Evolutionary conservation across 192 early-diverging fungal genomes (phyloP).

Genomic region (Podila verticillata): DNA sequence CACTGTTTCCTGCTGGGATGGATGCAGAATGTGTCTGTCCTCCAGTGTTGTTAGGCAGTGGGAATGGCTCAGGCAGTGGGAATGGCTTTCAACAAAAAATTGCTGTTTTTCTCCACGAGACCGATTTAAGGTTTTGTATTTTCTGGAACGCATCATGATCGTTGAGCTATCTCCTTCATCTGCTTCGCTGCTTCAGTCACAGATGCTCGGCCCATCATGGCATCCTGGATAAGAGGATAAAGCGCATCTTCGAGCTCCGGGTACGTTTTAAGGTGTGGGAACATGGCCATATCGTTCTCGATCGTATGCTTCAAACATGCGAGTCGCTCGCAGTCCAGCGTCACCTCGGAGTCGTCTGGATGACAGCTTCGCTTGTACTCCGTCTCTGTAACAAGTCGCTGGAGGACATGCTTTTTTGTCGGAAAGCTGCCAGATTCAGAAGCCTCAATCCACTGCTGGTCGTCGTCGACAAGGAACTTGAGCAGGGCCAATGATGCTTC

Average conservation of each 20-base stretch:
- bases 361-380: neutral
- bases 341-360: neutral
- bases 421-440: conserved; percentile 38
- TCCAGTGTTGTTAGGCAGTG: too few species aligned
- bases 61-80: too few species aligned
- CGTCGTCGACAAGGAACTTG: conserved; percentile 34
- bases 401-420: conserved; percentile 32
- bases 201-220: conserved; percentile 30
- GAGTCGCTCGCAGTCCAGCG: conserved; percentile 30
- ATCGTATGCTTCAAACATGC: conserved; percentile 16
- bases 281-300: conserved; percentile 43
- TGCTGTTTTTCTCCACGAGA: too few species aligned
- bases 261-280: conserved; percentile 29
- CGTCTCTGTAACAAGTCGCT: conserved; percentile 16
- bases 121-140: too few species aligned
- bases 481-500: conserved; percentile 3
- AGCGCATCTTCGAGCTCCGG: conserved; percentile 40
- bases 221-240: conserved; percentile 38
- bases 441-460: conserved; percentile 40
- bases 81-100: neutral
- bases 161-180: conserved; percentile 15
- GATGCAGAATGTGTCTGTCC: too few species aligned
- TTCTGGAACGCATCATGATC: too few species aligned
- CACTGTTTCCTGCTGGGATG: too few species aligned
- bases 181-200: conserved; percentile 9